Base-by-base conservation (phyloP, 495 filamentous ascomycete genomes). In the Hyphodiscus hymeniophilus region DNA sequence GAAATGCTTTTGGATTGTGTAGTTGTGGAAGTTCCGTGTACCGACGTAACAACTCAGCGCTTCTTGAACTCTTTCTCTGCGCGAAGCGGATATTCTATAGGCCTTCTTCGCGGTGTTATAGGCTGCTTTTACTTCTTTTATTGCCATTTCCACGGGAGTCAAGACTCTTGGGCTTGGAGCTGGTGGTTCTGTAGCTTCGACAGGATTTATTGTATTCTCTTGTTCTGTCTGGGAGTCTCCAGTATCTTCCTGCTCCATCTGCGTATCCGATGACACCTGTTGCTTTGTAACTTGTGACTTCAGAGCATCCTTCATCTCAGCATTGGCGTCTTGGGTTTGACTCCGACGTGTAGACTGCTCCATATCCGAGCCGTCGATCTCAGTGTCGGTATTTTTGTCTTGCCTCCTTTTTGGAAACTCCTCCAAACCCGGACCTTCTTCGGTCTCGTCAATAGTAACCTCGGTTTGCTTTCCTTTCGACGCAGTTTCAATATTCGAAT, bases 21-120 rank as follows among this genome's bases (percentile, higher is more conserved):
- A 96, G 69, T 97, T 98, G 73, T 94, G 88, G 70, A 80, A 98
- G 61, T 91, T 95, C 50, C 71, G 71, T 3, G 92, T 94, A 47
- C 92, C 92, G 13, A 80, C 60, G 62, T 89, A 97, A 17, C 69
- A 67, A 38, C 74, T 62, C 7, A 98, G 74, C 0, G 78, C 76
- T 36, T 77, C 72, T 59, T 89, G 85, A 11, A 97, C 73, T 49
- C 81, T 77, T 7, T 72, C 70, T 38, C 90, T 63, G 33, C 92
- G 87, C 16, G 70, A 65, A 0, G 78, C 67, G 2, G 84, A 81
- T 45, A 89, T 84, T 42, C 90, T 85, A 60, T 95, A 97, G 3
- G 79, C 72, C 18, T 80, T 76, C 65, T 90, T 90, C 26, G 89
- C 86, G 7, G 70, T 69, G 21, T 87, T 63, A 56, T 92, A 90